These are phyloP conservation scores for Tetrahymena borealis DNA, from an alignment of 73 alveolate species.

Conservation along the genomic window DNA sequence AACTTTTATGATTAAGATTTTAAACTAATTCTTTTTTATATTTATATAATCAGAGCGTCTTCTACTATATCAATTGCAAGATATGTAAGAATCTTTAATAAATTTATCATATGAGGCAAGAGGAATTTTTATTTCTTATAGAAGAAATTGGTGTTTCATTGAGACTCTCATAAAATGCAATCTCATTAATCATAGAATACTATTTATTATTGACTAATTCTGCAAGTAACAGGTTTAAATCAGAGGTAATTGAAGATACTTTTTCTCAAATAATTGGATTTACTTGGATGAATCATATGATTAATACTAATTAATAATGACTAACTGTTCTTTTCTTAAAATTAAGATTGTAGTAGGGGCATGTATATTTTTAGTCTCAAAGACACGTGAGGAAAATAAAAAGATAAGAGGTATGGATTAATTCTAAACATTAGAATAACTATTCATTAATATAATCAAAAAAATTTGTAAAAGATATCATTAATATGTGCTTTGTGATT, in stretches of 20 bases:
- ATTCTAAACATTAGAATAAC: not conserved
- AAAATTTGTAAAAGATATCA: not conserved
- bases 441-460: not conserved
- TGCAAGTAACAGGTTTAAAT: not conserved
- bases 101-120: not conserved
- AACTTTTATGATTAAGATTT: too few relatives aligned
- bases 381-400: not conserved
- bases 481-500: not conserved
- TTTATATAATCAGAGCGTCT: too few relatives aligned
- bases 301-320: too few relatives aligned
- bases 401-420: not conserved
- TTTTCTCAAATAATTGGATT: not conserved
- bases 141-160: not conserved
- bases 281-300: too few relatives aligned
- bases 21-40: too few relatives aligned
- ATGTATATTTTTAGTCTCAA: not conserved
- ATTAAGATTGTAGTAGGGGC: not conserved
- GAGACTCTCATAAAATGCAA: not conserved
- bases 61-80: too few relatives aligned
- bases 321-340: too few relatives aligned
- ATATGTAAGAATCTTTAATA: too few relatives aligned
- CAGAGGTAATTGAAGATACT: not conserved
- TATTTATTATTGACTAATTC: not conserved
- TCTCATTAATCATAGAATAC: not conserved
- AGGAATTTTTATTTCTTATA: not conserved